Base-by-base conservation (phyloP, 2,329 filamentous ascomycete genomes). In the Immersiporthe knoxdaviesiana region DNA sequence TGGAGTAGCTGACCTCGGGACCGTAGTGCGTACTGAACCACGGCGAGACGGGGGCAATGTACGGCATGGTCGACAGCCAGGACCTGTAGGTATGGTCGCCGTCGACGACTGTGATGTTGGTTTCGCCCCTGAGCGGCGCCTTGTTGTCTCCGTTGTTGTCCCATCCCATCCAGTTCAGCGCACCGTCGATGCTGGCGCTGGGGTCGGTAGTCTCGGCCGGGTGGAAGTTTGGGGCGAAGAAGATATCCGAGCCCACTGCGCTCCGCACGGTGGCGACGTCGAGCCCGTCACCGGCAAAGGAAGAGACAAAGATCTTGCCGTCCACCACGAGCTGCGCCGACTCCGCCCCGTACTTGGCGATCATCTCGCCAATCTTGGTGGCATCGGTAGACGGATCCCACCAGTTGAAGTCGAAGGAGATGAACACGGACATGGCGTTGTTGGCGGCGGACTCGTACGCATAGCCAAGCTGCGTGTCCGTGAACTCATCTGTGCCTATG, bases 341-440 rank as follows among this genome's bases (percentile, higher is more conserved):
- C 5, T 77, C 75, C 21, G 74, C 74, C 2, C 78, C 80, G 68
- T 85, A 87, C 65, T 82, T 76, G 18, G 79, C 80, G 68, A 87
- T 79, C 74, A 83, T 84, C 56, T 77, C 73, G 1, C 83, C 84
- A 27, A 84, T 80, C 16, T 76, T 77, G 16, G 75, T 75, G 1
- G 80, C 79, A 58, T 83, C 75, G 8, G 75, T 70, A 16, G 69
- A 12, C 10, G 68, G 27, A 21, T 70, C 65, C 35, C 67, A 71
- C 67, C 68, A 71, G 65, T 71, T 69, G 62, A 71, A 71, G 60
- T 87, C 85, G 72, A 87, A 88, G 1, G 84, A 87, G 71, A 88
- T 81, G 69, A 87, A 86, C n/a, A 87, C 82, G 67, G 85, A 84
- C 80, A 87, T 84, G 63, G 77, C 80, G 39, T 81, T 80, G 11